Base-by-base conservation (phyloP, 495 filamentous ascomycete genomes). In the Neurospora africana region DNA sequence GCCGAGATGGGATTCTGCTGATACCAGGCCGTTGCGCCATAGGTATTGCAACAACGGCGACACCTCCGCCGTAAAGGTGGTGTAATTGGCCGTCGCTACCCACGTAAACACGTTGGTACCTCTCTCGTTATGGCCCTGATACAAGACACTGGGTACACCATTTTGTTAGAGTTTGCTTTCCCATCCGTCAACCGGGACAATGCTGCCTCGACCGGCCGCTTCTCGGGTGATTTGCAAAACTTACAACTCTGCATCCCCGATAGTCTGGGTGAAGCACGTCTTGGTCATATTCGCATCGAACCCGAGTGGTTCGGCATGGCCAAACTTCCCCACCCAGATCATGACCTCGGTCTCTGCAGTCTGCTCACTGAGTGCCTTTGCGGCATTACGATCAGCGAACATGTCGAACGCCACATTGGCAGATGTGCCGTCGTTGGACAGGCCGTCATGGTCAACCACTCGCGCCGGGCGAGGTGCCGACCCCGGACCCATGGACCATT, bases 391-490 rank as follows among this genome's bases (percentile, higher is more conserved):
- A 74, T 80, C 78, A 4, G 71, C 73, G 71, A 80, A 80, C 5
- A 80, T 43, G 72, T 80, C 78, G 71, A 80, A 80, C 36, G 78
- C 78, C 21, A 77, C 77, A 68, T 80, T 80, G 39, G 78, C 75
- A 9, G 69, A 73, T 35, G 69, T 74, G 33, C 70, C 74, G 10
- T 70, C n/a, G 11, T 69, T 47, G 4, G 72, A 69, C 44, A 79
- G 58, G 73, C 73, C 78, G 19, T 43, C 19, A 15, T 27, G 21
- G 71, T 79, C 74, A 6, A 79, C 44, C 7, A 61, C 68, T 1
- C 70, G 73, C 30, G 67, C 72, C 23, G 74, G 74, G 23, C 39
- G 68, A 15, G 77, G 72, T 41, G 36, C 69, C 68, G 75, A 77
- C 67, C 78, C 78, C 43, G 75, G 73, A 13, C 78, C 78, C 77